A percentile compares a stretch with the other conserved stretches of the same genome.
Evolutionary conservation across 805 yeast genomes (phyloP).

Genomic region (Cyberlindnera petersonii): DNA sequence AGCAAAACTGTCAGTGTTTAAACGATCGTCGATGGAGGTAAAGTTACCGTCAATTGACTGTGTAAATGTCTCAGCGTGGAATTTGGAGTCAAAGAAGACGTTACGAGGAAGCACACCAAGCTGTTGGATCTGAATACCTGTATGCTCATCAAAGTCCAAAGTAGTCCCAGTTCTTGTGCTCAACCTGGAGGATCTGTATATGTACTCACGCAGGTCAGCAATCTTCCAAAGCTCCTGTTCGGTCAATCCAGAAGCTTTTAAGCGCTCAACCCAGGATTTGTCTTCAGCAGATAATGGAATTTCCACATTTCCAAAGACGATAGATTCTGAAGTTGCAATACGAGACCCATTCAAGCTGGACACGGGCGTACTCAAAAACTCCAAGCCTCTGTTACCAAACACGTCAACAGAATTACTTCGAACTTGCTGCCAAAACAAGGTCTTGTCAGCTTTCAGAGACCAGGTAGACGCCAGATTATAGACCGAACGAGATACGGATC

Average conservation of each 20-base stretch:
- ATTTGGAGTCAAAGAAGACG: slow-evolving; percentile 45
- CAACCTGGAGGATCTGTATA: slow-evolving; percentile 51
- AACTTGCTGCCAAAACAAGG: slow-evolving; percentile 76
- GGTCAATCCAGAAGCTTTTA: slow-evolving; percentile 68
- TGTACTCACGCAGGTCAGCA: slow-evolving; percentile 62
- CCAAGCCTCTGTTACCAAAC: slow-evolving; percentile 41
- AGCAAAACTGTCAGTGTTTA: slow-evolving; percentile 10
- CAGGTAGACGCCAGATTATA: slow-evolving; percentile 64
- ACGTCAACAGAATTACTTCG: slow-evolving; percentile 36
- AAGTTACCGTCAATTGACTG: slow-evolving; percentile 12
- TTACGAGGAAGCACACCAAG: slow-evolving; percentile 44
- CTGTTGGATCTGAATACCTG: slow-evolving; percentile 27
- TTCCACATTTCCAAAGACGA: slow-evolving; percentile 39
- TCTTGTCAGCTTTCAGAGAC: slow-evolving; percentile 61
- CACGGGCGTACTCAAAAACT: slow-evolving; percentile 30
- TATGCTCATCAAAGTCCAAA: slow-evolving; percentile 14
- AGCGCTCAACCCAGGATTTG: slow-evolving; percentile 64
- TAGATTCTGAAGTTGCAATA: slow-evolving; percentile 24
- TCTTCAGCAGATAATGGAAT: slow-evolving; percentile 62
- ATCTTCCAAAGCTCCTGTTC: slow-evolving; percentile 82
- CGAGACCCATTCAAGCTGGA: slow-evolving; percentile 12
- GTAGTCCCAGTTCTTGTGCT: slow-evolving; percentile 31
- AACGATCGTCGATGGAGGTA: slow-evolving; percentile 14
- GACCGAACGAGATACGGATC: slow-evolving; percentile 62
- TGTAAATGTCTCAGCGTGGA: slow-evolving; percentile 17